These are phyloP conservation scores for Botryotinia convoluta DNA, from an alignment of 2,329 filamentous ascomycete genomes.

Conservation along the genomic window DNA sequence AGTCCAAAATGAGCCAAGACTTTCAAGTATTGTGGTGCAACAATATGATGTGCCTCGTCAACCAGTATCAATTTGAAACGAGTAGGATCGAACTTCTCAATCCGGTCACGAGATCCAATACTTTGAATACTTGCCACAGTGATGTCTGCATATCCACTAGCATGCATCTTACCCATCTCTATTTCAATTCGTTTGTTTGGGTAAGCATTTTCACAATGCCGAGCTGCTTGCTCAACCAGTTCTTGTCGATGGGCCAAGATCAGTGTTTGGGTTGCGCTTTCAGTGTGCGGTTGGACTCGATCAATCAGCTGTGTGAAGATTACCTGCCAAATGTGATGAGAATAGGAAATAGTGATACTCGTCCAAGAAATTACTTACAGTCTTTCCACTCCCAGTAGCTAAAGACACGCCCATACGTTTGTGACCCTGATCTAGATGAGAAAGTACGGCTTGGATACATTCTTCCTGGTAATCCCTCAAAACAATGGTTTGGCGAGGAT, in stretches of 20 bases:
- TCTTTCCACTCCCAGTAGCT: constrained; percentile 87
- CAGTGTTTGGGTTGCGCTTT: constrained; percentile 70
- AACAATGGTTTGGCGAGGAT: constrained; percentile 43
- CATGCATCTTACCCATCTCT: constrained; percentile 80
- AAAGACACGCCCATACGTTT: constrained; percentile 81
- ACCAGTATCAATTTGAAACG: constrained; percentile 89
- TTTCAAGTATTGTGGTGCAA: constrained; percentile 74
- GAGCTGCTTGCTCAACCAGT: constrained; percentile 88
- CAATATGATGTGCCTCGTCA: constrained; percentile 96
- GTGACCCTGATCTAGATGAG: constrained; percentile 66
- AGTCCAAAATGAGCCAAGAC: constrained; percentile 78
- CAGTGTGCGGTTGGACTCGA: constrained; percentile 58
- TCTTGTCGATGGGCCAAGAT: constrained; percentile 92
- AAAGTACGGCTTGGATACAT: constrained; percentile 78
- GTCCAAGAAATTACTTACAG: constrained; percentile 49
- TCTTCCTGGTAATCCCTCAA: constrained; percentile 88
- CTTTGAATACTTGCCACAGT: constrained; percentile 89
- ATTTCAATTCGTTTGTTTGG: constrained; percentile 80
- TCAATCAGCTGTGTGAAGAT: constrained; percentile 96
- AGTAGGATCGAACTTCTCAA: constrained; percentile 77
- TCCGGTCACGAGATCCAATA: constrained; percentile 70
- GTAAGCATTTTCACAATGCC: constrained; percentile 78
- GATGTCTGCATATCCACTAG: constrained; percentile 82
- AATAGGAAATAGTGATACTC: neutral
- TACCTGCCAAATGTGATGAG: constrained; percentile 52